Base-by-base conservation (phyloP, 1,284 basidiomycete species). In the Pterulicium gracile region DNA sequence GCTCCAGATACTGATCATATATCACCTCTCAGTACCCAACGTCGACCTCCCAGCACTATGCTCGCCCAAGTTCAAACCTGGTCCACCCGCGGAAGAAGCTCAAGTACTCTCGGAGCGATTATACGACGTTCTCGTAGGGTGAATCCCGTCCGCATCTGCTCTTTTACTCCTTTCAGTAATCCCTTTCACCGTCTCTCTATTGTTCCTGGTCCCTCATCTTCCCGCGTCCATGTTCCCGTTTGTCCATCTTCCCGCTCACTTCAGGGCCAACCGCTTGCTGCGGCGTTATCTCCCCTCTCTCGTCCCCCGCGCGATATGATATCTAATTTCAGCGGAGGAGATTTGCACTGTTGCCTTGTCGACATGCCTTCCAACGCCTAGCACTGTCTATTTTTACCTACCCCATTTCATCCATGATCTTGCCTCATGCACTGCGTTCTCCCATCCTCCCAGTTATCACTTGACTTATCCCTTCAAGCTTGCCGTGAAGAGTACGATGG, bases 1-100 rank as follows among this genome's bases (percentile, higher is more conserved):
- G n/a, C n/a, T n/a, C n/a, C 22, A 12, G 5, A 19, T 14, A 5
- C 7, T 45, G 27, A 36, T 42, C 12, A 10, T 42, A 3, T 3
- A 32, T 0, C 5, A 15, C 15, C 19, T 17, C n/a, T 15, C 50
- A 87, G 84, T 88, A 0, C 84, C 87, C 2, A 89, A 97, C 60
- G 68, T 97, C 50, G 95, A 98, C 61, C 74, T 98, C 0, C 87
- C 92, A 0, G 88, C 95, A 0, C 75, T 97, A 46, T 96, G 88
- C 62, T 94, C 91, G 7, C 82, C 93, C 0, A 81, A 80, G 55
- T 98, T 96, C 72, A 94, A 93, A 59, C 83, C 92, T 20, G 95
- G 95, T 2, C 94, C 95, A 2, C 95, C 95, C 1, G 74, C 76
- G 1, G 91, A 94, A 52, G 90, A 96, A 57, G 89, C 92, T 0